These are phyloP conservation scores for Orbilia quercus DNA, from an alignment of 2,329 filamentous ascomycete species.

Conservation along the genomic window DNA sequence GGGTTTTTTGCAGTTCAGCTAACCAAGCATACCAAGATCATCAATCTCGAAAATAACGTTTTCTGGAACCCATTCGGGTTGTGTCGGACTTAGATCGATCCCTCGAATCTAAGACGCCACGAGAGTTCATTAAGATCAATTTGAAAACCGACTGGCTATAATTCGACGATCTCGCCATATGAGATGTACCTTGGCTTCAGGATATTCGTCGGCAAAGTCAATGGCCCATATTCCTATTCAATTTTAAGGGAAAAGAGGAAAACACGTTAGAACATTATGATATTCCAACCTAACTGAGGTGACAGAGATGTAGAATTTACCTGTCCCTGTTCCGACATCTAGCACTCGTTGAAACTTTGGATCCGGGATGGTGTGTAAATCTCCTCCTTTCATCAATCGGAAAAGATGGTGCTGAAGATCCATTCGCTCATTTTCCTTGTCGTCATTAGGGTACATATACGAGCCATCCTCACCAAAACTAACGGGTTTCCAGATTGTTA, in stretches of 20 bases:
- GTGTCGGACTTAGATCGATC: conserved; percentile 62
- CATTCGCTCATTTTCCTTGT: conserved; percentile 38
- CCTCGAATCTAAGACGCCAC: conserved; percentile 58
- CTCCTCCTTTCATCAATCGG: conserved; percentile 45
- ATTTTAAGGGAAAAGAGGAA: not conserved
- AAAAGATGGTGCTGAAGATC: conserved; percentile 53
- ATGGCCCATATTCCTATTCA: conserved; percentile 53
- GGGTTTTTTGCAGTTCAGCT: not conserved
- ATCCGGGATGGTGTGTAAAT: conserved; percentile 48
- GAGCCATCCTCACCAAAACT: conserved; percentile 37
- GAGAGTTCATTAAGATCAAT: not conserved
- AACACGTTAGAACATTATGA: no score
- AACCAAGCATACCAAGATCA: conserved; percentile 65
- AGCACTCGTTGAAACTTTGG: conserved; percentile 34
- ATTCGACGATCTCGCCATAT: not conserved
- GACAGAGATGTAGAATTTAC: conserved; percentile 17
- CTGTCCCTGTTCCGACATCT: conserved; percentile 43
- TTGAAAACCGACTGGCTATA: not conserved
- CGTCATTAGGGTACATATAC: conserved; percentile 46
- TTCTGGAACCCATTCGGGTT: conserved; percentile 66
- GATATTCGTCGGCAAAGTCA: conserved; percentile 51
- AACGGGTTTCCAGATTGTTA: conserved; percentile 4
- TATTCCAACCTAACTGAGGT: no score
- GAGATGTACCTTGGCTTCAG: conserved; percentile 33
- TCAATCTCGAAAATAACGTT: conserved; percentile 74